Percentiles rank a stretch among this genome's conserved stretches.
Evolutionary conservation across 2,329 filamentous ascomycete species (phyloP).

Genomic region (Chaetothyriales sp.): DNA sequence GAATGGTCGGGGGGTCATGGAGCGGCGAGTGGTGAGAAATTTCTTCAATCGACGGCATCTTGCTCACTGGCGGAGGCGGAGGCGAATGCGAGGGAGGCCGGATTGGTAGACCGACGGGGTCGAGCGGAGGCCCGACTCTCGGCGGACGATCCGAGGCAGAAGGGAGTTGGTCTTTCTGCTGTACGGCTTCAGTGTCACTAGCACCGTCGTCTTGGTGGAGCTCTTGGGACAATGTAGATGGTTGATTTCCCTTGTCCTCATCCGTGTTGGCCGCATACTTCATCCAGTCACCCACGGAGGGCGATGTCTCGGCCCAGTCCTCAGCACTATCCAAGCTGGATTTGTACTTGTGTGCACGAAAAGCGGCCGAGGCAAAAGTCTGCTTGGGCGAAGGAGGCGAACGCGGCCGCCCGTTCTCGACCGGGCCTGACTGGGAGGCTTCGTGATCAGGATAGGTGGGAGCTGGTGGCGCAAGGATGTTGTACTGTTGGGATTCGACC

Average conservation of each 20-base stretch:
- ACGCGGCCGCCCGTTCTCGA: not conserved
- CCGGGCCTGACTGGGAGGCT: not conserved
- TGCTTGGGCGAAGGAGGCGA: not conserved
- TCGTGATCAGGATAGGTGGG: not conserved
- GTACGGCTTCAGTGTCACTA: not conserved
- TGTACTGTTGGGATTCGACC: not conserved
- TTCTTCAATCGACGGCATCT: conserved; percentile 9
- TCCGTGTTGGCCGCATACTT: conserved; percentile 22
- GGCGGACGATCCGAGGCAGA: not conserved
- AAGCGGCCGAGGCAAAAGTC: conserved; percentile 6
- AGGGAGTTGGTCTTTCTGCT: not conserved
- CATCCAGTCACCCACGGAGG: conserved; percentile 36
- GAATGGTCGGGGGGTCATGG: conserved; percentile 3
- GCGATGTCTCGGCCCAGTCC: conserved; percentile 35
- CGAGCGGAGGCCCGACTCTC: not conserved
- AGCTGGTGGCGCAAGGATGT: not conserved
- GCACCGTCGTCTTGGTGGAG: not conserved
- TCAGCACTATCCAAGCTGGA: conserved; percentile 31
- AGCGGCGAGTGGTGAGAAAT: conserved; percentile 2
- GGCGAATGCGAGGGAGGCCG: conserved; percentile 15
- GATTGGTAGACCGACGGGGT: conserved; percentile 5
- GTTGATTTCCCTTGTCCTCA: conserved; percentile 2
- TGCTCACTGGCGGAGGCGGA: conserved; percentile 11
- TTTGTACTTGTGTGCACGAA: conserved; percentile 19
- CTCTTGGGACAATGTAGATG: conserved; percentile 7